Percentiles rank a stretch among this genome's conserved stretches.
Conservation (phyloP, 2,329 filamentous ascomycete genomes). For the Apiospora malaysiana region DNA sequence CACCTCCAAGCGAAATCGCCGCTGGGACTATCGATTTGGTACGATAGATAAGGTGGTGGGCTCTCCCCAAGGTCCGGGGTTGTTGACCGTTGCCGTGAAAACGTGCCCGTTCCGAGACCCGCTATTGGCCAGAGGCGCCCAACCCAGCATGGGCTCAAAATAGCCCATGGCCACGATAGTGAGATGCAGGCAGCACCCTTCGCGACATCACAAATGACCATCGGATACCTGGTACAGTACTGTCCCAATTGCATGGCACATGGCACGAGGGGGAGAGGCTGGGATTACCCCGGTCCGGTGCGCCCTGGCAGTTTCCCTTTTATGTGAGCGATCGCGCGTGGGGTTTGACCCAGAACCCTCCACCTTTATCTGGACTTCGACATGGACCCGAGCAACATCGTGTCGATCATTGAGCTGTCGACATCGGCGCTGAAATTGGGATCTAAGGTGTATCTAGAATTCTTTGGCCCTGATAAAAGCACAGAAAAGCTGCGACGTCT, state of each 20-base stretch:
- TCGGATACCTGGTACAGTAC: background rate
- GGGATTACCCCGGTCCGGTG: background rate
- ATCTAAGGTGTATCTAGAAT: slow-evolving; percentile 30
- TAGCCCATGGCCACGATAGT: background rate
- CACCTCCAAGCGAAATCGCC: background rate
- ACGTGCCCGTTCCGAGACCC: slow-evolving; percentile 25
- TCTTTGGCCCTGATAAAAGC: slow-evolving; percentile 29
- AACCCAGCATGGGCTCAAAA: background rate
- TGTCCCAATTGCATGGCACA: background rate
- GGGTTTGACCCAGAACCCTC: background rate
- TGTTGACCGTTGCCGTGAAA: slow-evolving; percentile 22
- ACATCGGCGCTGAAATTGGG: slow-evolving; percentile 31
- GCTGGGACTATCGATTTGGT: background rate
- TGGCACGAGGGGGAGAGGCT: background rate
- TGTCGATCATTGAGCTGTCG: slow-evolving; percentile 33
- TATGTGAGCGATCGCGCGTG: background rate
- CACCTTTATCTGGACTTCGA: slow-evolving; percentile 12
- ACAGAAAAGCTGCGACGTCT: slow-evolving; percentile 31
- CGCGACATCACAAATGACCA: background rate
- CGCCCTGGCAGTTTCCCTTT: background rate
- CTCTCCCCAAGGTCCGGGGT: background rate
- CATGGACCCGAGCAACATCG: slow-evolving; percentile 32
- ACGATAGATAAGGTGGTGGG: background rate
- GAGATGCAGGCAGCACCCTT: background rate
- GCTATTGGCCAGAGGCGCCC: background rate